Percentiles rank a stretch among this genome's conserved stretches.
phyloP scores from a whole-genome alignment of 2,329 filamentous ascomycete species.

The Cladosporium sp. region DNA sequence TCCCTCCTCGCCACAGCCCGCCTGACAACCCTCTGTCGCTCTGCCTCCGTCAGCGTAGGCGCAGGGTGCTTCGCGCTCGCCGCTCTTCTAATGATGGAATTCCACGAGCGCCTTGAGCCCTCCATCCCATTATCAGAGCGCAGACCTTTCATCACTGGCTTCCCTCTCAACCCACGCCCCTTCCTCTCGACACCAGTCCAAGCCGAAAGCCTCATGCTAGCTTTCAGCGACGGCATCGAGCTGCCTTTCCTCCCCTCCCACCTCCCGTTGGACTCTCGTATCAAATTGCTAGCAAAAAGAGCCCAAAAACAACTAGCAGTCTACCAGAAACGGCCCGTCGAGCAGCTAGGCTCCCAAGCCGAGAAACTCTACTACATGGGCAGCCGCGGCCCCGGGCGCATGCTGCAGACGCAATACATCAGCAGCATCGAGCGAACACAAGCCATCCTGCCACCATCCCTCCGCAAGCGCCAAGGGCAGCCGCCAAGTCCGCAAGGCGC shows the following conservation, averaged over 20 bases:
- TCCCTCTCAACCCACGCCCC: slow-evolving; percentile 44
- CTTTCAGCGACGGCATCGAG: slow-evolving; percentile 44
- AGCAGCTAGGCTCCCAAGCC: slow-evolving; percentile 15
- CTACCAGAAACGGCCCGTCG: slow-evolving; percentile 46
- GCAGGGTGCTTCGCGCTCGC: slow-evolving; percentile 45
- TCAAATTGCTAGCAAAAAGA: slow-evolving; percentile 36
- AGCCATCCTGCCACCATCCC: slow-evolving; percentile 33
- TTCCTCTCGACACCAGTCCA: slow-evolving; percentile 36
- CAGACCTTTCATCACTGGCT: slow-evolving; percentile 41
- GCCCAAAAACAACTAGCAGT: slow-evolving; percentile 41
- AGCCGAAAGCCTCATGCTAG: slow-evolving; percentile 44
- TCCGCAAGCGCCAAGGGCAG: slow-evolving; percentile 13
- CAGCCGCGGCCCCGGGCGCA: slow-evolving; percentile 34
- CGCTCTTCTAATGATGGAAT: slow-evolving; percentile 44
- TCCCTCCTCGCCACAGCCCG: slow-evolving; percentile 30
- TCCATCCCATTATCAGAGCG: slow-evolving; percentile 25
- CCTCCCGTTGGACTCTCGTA: slow-evolving; percentile 34
- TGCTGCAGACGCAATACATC: slow-evolving; percentile 44
- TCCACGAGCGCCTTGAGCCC: slow-evolving; percentile 35
- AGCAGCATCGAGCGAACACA: slow-evolving; percentile 36
- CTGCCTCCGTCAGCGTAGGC: slow-evolving; percentile 37
- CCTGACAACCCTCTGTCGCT: slow-evolving; percentile 37
- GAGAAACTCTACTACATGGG: slow-evolving; percentile 29
- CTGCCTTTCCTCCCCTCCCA: slow-evolving; percentile 39
- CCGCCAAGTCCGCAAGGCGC: slow-evolving; percentile 36